Conservation (phyloP, 352 stramenopile species). For the Globisporangium barbulae region DNA sequence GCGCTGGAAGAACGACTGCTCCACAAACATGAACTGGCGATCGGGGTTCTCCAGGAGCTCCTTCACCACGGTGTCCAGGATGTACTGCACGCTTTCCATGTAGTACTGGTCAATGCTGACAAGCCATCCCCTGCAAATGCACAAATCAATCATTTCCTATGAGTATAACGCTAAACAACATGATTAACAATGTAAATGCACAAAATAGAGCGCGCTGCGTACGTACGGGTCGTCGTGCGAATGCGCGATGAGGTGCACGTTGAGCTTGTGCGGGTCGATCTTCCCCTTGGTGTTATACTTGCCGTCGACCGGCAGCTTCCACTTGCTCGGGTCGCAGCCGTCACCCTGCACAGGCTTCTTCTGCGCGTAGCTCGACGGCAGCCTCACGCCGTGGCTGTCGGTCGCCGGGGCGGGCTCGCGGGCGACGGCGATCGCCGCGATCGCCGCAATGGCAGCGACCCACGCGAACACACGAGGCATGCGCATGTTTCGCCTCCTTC, state of each 20-base stretch:
- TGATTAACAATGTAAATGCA: neutral
- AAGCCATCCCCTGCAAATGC: constrained; percentile 80
- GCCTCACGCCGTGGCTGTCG: constrained; percentile 17
- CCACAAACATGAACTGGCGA: constrained; percentile 94
- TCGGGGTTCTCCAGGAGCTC: constrained; percentile 87
- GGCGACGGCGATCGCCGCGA: constrained; percentile 8
- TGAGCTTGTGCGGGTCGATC: constrained; percentile 77
- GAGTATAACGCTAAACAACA: neutral
- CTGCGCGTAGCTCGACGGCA: neutral
- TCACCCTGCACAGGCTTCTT: neutral
- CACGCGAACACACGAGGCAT: constrained; percentile 13
- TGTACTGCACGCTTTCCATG: constrained; percentile 91
- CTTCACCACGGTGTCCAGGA: constrained; percentile 92
- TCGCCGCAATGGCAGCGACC: constrained; percentile 3
- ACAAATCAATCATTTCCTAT: constrained; percentile 2
- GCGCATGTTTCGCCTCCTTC: constrained; percentile 12
- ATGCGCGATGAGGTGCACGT: constrained; percentile 96
- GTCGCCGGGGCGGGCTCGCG: neutral
- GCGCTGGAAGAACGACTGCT: constrained; percentile 95
- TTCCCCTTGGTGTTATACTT: constrained; percentile 64
- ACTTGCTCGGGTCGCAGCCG: constrained; percentile 62
- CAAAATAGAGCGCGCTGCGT: neutral
- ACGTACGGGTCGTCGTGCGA: constrained; percentile 93
- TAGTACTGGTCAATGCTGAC: constrained; percentile 98
- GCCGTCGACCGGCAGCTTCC: constrained; percentile 53